phyloP scores from a whole-genome alignment of 108 stramenopile species.

The Fistulifera pelliculosa region DNA sequence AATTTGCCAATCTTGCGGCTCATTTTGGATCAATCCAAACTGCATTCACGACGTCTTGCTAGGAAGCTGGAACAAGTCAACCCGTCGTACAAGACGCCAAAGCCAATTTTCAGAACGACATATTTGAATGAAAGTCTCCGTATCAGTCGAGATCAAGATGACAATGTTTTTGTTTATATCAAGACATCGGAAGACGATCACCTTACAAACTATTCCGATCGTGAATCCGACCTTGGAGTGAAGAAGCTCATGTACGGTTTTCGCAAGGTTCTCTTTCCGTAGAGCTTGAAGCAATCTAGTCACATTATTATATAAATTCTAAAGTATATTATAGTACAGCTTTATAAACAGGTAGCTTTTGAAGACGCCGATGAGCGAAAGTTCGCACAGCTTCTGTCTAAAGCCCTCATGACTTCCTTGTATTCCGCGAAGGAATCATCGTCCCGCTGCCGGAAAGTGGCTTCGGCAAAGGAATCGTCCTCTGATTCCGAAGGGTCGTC shows the following conservation, averaged over 20 bases:
- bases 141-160: slow-evolving; percentile 75
- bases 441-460: no score
- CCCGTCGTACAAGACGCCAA: slow-evolving; percentile 47
- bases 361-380: no score
- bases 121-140: slow-evolving; percentile 47
- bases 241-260: slow-evolving; percentile 62
- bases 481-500: no score
- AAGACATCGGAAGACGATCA: slow-evolving; percentile 36
- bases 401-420: no score
- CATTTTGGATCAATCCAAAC: slow-evolving; percentile 43
- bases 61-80: slow-evolving; percentile 48
- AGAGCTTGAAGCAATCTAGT: no score
- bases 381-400: no score
- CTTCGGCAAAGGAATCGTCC: no score
- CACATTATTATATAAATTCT: no score
- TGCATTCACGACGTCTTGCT: slow-evolving; percentile 52
- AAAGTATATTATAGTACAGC: no score
- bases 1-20: slow-evolving; percentile 61
- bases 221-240: slow-evolving; percentile 67
- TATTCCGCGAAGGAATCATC: no score
- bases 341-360: no score
- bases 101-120: slow-evolving; percentile 54
- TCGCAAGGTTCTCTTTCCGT: no score
- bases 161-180: slow-evolving; percentile 64
- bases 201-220: slow-evolving; percentile 51